Conservation (phyloP, 2,329 filamentous ascomycete genomes). For the Lizonia empirigonia region DNA sequence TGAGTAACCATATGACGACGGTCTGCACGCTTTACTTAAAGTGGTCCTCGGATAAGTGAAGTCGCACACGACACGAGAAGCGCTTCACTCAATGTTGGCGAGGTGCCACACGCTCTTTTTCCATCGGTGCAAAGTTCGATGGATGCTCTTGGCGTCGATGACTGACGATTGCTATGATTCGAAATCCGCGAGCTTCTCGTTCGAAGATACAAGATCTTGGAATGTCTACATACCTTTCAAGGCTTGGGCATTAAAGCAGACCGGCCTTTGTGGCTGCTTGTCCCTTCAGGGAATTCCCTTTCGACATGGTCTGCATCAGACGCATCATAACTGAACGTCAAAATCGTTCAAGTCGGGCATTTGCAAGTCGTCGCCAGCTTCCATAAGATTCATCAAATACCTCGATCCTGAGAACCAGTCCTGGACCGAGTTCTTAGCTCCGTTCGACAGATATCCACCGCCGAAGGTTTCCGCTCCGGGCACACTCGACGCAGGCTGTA, state of each 20-base stretch:
- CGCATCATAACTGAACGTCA: neutral
- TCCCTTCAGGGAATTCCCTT: neutral
- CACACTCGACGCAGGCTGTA: neutral
- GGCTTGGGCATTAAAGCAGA: too few species aligned
- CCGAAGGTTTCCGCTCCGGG: constrained; percentile 18
- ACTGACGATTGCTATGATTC: too few species aligned
- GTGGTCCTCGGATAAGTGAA: too few species aligned
- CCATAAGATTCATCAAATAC: constrained; percentile 68
- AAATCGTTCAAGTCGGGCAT: constrained; percentile 37
- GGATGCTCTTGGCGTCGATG: too few species aligned
- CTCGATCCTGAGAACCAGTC: constrained; percentile 71
- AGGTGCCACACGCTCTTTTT: too few species aligned
- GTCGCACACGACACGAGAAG: too few species aligned
- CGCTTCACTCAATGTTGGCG: too few species aligned
- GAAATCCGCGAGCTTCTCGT: too few species aligned
- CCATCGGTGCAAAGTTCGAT: too few species aligned
- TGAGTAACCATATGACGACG: neutral
- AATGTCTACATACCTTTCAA: too few species aligned
- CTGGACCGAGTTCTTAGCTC: constrained; percentile 55
- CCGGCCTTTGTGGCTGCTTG: neutral
- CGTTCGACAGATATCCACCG: constrained; percentile 1
- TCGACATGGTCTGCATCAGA: neutral
- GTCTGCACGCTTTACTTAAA: too few species aligned
- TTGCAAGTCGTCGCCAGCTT: constrained; percentile 58
- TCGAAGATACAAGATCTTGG: too few species aligned